Evolutionary conservation across 2,329 filamentous ascomycete genomes (phyloP).

Genomic region (Colletotrichum lini): DNA sequence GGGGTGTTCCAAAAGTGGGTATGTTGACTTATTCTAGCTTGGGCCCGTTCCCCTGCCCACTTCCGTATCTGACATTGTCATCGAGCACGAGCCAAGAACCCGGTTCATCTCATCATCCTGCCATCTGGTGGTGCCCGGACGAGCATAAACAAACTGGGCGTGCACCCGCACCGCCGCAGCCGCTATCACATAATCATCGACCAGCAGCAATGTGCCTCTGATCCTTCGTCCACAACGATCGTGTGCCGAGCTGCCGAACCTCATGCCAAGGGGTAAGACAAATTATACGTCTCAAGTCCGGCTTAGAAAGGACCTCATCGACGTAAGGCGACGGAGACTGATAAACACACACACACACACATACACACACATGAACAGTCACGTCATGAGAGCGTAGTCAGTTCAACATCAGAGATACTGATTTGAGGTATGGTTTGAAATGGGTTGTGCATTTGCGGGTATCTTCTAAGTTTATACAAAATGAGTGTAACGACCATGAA

Average conservation of each 20-base stretch:
- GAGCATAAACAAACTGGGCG: background rate
- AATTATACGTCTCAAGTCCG: background rate
- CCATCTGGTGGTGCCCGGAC: background rate
- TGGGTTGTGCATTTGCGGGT: constrained; percentile 24
- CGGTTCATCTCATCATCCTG: background rate
- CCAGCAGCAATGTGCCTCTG: background rate
- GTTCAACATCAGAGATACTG: background rate
- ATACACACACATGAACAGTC: no score
- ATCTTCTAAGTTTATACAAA: constrained; percentile 5
- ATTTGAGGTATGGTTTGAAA: background rate
- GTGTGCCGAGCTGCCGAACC: no score
- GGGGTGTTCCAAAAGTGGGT: no score
- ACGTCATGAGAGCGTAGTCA: background rate
- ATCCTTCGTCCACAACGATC: background rate
- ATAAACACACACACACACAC: no score
- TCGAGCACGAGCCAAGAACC: background rate
- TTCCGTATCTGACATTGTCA: background rate
- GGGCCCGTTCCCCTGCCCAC: no score
- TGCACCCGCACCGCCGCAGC: background rate
- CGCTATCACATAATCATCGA: no score
- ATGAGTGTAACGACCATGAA: background rate
- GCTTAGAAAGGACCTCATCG: no score
- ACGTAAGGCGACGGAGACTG: no score
- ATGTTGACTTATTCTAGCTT: no score
- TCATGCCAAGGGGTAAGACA: background rate